Conservation (phyloP, 306 rosid genomes). For the Castanea crenata region DNA sequence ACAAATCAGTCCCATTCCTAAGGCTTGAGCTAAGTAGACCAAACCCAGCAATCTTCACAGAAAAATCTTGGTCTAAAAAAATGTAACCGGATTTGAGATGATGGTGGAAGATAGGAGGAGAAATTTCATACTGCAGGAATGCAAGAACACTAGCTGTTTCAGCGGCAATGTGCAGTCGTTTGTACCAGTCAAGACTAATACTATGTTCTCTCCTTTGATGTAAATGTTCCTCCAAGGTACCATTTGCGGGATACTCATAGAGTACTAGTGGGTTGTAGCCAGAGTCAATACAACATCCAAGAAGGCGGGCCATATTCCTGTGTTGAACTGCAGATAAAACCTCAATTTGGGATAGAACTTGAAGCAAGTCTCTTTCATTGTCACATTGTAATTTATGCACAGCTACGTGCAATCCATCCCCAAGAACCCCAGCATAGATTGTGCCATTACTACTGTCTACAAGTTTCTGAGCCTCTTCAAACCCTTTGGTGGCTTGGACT, state of each 20-base stretch:
- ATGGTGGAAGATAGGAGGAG: conserved; percentile 82
- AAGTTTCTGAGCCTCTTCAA: conserved; percentile 52
- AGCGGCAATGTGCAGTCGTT: conserved; percentile 67
- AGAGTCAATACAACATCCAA: conserved; percentile 79
- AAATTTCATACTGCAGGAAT: conserved; percentile 61
- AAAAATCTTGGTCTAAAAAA: conserved; percentile 57
- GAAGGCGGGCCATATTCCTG: conserved; percentile 51
- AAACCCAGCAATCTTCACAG: conserved; percentile 71
- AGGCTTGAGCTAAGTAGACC: conserved; percentile 36
- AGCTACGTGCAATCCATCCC: conserved; percentile 73
- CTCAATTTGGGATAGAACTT: conserved; percentile 69
- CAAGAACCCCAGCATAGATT: conserved; percentile 64
- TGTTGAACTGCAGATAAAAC: conserved; percentile 55
- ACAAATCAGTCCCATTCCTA: conserved; percentile 29
- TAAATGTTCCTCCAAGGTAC: conserved; percentile 74
- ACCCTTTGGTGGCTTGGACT: conserved; percentile 71
- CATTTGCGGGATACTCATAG: conserved; percentile 72
- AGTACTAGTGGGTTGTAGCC: conserved; percentile 58
- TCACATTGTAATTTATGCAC: conserved; percentile 68
- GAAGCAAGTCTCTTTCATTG: conserved; percentile 57
- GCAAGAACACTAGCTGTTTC: conserved; percentile 74
- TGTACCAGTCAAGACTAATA: conserved; percentile 65
- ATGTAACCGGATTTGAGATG: conserved; percentile 64
- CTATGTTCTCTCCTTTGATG: conserved; percentile 45
- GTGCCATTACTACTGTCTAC: conserved; percentile 47